Evolutionary conservation across 306 rosid species (phyloP), one percentile per base, ranked within the genome.

Genomic region (Phaseolus lunatus): DNA sequence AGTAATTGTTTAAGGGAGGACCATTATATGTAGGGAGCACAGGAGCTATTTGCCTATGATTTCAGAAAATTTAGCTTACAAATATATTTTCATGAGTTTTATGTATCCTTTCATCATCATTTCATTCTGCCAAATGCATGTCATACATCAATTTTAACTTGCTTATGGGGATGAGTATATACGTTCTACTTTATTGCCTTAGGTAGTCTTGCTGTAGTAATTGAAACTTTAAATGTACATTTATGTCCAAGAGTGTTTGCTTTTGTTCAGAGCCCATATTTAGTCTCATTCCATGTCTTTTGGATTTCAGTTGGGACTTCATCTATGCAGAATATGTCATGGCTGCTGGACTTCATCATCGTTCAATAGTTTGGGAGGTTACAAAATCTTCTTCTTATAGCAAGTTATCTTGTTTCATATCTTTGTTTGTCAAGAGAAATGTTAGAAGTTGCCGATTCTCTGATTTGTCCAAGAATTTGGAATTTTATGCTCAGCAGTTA

Each of bases 301-400:
- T 81, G 65, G 29, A 78, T 82, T 75, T 80, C 90, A 95, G 99
- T 86, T 96, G 99, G 99, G 99, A 96, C 93, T 96, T 91, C 88
- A 96, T 96, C 84, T 96, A 96, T 52, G 99, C 98, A 19, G 97
- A 92, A 63, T 92, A 96, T 86, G 93, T 92, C 74, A 89, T 95
- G 99, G 99, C 89, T 63, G 99, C 99, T 64, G 99, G 99, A 54
- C 75, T 82, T 77, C 87, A 92, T 87, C 92, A 91, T 73, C 96
- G 99, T 39, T 89, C 99, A 63, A 96, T 89, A 67, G 97, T 92
- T 45, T 96, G 97, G 99, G 97, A 95, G 99, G 99, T 92, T 58
- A 83, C 20, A 16, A 4, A 76, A 48, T 69, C 48, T 84, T 62
- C 76, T 66, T 72, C 18, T 66, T 58, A 37, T 63, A 45, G 75